Evolutionary conservation across 148 eudicot species (phyloP).

Genomic region (Cornus kousa): DNA sequence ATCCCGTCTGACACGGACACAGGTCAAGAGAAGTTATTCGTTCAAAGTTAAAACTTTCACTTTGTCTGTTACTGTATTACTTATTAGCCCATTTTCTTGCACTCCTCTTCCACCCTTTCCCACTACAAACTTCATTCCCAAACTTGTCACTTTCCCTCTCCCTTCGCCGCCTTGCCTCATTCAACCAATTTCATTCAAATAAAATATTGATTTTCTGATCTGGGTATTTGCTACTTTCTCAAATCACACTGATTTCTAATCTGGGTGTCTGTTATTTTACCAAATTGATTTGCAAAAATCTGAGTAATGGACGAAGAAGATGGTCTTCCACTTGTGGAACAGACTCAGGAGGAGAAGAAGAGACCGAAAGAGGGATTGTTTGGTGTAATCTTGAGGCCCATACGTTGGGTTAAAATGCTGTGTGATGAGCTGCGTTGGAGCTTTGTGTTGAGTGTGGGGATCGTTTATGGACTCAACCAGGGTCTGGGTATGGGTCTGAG

Average conservation of each 20-base stretch:
- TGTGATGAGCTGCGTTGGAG: slow-evolving; percentile 29
- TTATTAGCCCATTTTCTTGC: too few relatives aligned
- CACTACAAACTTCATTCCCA: too few relatives aligned
- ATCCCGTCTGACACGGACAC: too few relatives aligned
- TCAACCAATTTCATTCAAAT: too few relatives aligned
- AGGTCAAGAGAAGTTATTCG: too few relatives aligned
- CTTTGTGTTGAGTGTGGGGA: slow-evolving; percentile 27
- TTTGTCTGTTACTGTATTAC: too few relatives aligned
- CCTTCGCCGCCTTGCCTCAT: too few relatives aligned
- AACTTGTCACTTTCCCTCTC: too few relatives aligned
- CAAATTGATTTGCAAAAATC: too few relatives aligned
- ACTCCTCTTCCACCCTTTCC: too few relatives aligned
- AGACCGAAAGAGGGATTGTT: slow-evolving; percentile 11
- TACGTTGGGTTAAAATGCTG: slow-evolving; percentile 26
- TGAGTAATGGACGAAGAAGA: slow-evolving; percentile 23
- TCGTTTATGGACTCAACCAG: slow-evolving; percentile 38
- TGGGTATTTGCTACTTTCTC: background rate
- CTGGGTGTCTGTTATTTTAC: background rate
- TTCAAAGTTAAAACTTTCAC: too few relatives aligned
- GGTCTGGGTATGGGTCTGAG: slow-evolving; percentile 26
- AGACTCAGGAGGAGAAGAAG: slow-evolving; percentile 12
- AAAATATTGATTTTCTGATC: background rate
- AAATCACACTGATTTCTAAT: background rate
- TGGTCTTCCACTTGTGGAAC: background rate
- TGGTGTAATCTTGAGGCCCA: slow-evolving; percentile 13